Conservation (phyloP, 1,284 basidiomycete species). For the Cryptococcus sp. region DNA sequence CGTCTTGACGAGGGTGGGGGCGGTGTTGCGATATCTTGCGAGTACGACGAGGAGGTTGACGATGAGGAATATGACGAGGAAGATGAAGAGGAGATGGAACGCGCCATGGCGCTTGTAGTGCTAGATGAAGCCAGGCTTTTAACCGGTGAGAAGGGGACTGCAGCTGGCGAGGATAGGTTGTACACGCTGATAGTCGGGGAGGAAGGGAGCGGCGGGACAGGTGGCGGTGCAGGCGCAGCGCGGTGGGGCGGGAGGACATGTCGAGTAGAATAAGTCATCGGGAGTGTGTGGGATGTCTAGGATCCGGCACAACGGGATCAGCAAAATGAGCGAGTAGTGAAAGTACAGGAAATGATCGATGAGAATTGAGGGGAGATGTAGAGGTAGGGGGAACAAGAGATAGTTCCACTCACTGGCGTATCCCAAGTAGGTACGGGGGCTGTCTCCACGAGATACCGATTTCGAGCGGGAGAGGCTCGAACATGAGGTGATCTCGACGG, state of each 20-base stretch:
- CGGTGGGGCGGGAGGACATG: slow-evolving; percentile 17
- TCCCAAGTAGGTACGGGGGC: slow-evolving; percentile 19
- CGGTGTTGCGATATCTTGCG: slow-evolving; percentile 19
- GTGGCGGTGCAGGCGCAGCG: slow-evolving; percentile 16
- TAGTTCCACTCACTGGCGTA: slow-evolving; percentile 11
- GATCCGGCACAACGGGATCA: neutral
- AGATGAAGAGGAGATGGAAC: slow-evolving; percentile 11
- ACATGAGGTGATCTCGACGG: slow-evolving; percentile 8
- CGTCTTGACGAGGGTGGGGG: slow-evolving; percentile 4
- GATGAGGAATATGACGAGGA: slow-evolving; percentile 13
- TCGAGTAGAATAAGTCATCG: slow-evolving; percentile 15
- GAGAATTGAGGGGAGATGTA: neutral
- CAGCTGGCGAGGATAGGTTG: slow-evolving; percentile 2
- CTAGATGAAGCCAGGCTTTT: slow-evolving; percentile 3
- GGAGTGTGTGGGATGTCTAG: slow-evolving; percentile 15
- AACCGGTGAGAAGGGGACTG: slow-evolving; percentile 1
- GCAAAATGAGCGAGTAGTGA: neutral
- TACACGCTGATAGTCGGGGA: slow-evolving; percentile 8
- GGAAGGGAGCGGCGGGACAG: slow-evolving; percentile 21
- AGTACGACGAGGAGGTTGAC: slow-evolving; percentile 12
- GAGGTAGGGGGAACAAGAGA: neutral
- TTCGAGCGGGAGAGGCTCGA: no score
- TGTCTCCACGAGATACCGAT: slow-evolving; percentile 4
- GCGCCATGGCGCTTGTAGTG: neutral
- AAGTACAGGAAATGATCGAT: neutral